Evolutionary conservation across 331 rosid genomes (phyloP).

Genomic region (Erythrophleum ivorense): DNA sequence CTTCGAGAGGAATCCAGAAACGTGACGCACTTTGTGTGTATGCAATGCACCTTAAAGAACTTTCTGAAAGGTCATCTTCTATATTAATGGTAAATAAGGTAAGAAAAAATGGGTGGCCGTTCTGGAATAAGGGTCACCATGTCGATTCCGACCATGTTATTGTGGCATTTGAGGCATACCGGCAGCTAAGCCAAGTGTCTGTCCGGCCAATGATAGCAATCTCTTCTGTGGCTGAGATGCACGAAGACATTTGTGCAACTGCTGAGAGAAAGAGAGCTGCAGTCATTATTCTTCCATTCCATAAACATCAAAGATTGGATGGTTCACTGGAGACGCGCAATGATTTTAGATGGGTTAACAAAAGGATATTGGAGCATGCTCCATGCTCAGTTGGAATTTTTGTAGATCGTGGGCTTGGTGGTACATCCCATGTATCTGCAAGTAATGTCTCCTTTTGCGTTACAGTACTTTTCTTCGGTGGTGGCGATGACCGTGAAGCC

Average conservation of each 20-base stretch:
- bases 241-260: conserved; percentile 81
- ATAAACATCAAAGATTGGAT: conserved; percentile 76
- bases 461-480: conserved; percentile 78
- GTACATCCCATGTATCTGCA: conserved; percentile 67
- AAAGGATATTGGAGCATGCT: conserved; percentile 71
- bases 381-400: conserved; percentile 84
- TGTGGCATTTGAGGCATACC: conserved; percentile 79
- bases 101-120: conserved; percentile 78
- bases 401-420: conserved; percentile 90
- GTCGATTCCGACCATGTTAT: conserved; percentile 54
- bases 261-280: conserved; percentile 73
- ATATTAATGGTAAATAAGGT: conserved; percentile 80
- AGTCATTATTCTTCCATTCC: conserved; percentile 79
- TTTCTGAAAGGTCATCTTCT: conserved; percentile 86
- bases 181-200: conserved; percentile 68
- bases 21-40: conserved; percentile 67
- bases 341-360: conserved; percentile 65
- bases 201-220: conserved; percentile 80
- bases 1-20: conserved; percentile 75
- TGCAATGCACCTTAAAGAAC: conserved; percentile 85
- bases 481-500: conserved; percentile 80
- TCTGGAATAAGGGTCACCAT: conserved; percentile 58
- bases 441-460: conserved; percentile 67
- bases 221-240: conserved; percentile 69
- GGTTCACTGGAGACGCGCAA: conserved; percentile 62